Evolutionary conservation across 495 filamentous ascomycete genomes (phyloP).

Genomic region (Aspergillus haitiensis): DNA sequence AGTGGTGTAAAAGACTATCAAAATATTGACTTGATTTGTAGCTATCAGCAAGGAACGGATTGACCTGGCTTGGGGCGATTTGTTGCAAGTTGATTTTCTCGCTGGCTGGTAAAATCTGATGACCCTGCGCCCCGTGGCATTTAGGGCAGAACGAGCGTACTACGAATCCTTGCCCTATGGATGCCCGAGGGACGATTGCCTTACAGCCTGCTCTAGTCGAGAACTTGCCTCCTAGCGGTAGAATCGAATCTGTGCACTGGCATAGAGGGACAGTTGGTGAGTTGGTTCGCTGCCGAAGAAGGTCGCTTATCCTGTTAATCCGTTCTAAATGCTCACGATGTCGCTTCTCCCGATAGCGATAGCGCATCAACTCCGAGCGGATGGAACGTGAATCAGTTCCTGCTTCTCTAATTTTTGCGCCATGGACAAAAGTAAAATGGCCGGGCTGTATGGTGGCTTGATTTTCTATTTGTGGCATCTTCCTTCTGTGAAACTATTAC

Average conservation of each 20-base stretch:
- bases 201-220: no score
- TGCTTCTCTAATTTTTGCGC: not conserved
- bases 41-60: not conserved
- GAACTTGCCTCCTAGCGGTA: no score
- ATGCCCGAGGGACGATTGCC: no score
- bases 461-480: no score
- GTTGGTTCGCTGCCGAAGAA: not conserved
- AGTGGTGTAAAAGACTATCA: not conserved
- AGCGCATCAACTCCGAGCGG: constrained; percentile 5
- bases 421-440: not conserved
- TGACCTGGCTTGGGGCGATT: not conserved
- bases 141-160: not conserved
- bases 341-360: not conserved
- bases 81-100: not conserved
- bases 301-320: not conserved
- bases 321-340: not conserved
- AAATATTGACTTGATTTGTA: not conserved
- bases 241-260: not conserved
- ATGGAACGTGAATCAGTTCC: not conserved
- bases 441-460: no score
- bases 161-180: not conserved
- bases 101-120: not conserved
- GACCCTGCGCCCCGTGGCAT: not conserved
- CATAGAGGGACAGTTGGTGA: not conserved
- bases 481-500: no score